phyloP scores from a whole-genome alignment of 2,329 filamentous ascomycete genomes.

The Penicillium griseofulvum region DNA sequence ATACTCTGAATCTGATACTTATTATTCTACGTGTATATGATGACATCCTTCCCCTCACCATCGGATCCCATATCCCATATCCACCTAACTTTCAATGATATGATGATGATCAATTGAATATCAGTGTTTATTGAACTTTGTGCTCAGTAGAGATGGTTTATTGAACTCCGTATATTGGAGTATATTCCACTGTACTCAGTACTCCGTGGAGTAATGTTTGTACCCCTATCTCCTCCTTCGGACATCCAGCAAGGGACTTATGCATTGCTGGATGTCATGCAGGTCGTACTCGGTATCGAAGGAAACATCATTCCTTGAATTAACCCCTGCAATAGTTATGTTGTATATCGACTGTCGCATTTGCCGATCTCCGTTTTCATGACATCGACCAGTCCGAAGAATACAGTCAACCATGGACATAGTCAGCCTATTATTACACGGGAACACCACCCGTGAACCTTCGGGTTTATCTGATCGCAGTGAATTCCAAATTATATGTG shows the following conservation, averaged over 20 bases:
- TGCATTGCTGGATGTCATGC: conserved; percentile 15
- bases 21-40: conserved; percentile 19
- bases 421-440: conserved; percentile 13
- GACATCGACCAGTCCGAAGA: conserved; percentile 18
- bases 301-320: conserved; percentile 18
- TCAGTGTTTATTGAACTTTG: background rate
- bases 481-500: background rate
- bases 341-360: background rate
- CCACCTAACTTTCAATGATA: conserved; percentile 2
- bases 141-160: background rate
- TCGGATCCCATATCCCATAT: conserved; percentile 3
- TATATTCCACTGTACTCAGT: background rate
- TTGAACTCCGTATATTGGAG: background rate
- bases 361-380: conserved; percentile 11
- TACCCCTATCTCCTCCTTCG: background rate
- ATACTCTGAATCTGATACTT: too few relatives aligned
- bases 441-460: background rate
- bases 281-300: background rate
- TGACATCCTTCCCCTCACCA: conserved; percentile 6
- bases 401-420: conserved; percentile 18
- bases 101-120: conserved; percentile 2
- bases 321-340: background rate
- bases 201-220: background rate
- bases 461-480: conserved; percentile 15
- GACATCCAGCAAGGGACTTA: conserved; percentile 19